Percentiles rank a stretch among this genome's conserved stretches.
phyloP scores from a whole-genome alignment of 495 filamentous ascomycete genomes.

The Rostrohypoxylon terebratum region DNA sequence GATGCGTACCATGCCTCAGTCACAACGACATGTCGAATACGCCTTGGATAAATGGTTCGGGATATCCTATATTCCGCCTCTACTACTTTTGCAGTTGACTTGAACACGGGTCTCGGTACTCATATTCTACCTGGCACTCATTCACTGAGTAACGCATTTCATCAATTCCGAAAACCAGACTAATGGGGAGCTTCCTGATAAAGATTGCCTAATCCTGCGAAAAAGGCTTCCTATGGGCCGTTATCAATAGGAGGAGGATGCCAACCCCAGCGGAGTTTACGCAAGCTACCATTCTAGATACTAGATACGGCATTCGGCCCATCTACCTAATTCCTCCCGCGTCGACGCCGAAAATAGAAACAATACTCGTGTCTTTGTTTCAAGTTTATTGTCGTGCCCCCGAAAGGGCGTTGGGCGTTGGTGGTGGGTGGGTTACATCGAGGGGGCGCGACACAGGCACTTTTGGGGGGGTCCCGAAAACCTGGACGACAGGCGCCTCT shows the following conservation, averaged over 20 bases:
- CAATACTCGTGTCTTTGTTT: conserved; percentile 4
- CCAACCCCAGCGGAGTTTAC: neutral
- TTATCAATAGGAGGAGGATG: neutral
- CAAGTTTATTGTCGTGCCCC: neutral
- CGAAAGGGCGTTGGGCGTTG: neutral
- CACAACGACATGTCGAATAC: too few relatives aligned
- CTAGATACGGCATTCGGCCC: neutral
- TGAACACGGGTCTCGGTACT: too few relatives aligned
- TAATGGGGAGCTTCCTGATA: neutral
- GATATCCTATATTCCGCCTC: too few relatives aligned
- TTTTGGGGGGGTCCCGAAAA: neutral
- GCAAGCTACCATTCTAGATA: neutral
- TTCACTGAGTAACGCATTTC: too few relatives aligned
- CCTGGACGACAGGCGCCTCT: neutral
- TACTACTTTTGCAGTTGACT: too few relatives aligned
- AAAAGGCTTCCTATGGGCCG: neutral
- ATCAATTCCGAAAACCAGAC: too few relatives aligned
- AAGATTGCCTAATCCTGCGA: neutral
- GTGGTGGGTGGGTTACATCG: conserved; percentile 10
- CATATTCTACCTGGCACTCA: too few relatives aligned
- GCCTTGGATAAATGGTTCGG: too few relatives aligned
- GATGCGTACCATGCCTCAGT: too few relatives aligned
- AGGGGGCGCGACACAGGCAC: neutral
- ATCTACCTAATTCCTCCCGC: too few relatives aligned
- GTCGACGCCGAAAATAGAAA: conserved; percentile 6